phyloP scores from a whole-genome alignment of 306 rosid genomes.

The Quillaja saponaria region DNA sequence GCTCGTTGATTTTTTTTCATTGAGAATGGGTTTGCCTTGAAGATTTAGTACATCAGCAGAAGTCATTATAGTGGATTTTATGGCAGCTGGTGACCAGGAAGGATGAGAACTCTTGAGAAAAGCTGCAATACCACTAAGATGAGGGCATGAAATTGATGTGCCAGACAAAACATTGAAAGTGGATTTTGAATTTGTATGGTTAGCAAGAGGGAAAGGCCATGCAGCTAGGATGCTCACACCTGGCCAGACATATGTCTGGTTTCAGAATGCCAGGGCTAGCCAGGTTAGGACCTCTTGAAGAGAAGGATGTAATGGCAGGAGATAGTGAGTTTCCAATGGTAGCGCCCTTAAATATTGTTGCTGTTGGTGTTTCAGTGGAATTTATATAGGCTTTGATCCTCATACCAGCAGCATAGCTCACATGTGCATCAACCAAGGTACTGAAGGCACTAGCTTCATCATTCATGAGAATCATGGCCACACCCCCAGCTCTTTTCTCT shows the following conservation, averaged over 20 bases:
- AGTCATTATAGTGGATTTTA: conserved; percentile 80
- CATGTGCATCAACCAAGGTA: conserved; percentile 54
- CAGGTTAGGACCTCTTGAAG: conserved; percentile 74
- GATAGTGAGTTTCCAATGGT: conserved; percentile 45
- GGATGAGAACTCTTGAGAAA: conserved; percentile 78
- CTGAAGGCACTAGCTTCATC: conserved; percentile 46
- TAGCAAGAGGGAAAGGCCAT: conserved; percentile 59
- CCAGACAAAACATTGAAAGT: conserved; percentile 67
- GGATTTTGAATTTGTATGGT: conserved; percentile 41
- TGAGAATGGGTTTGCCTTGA: conserved; percentile 43
- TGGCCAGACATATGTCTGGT: conserved; percentile 74
- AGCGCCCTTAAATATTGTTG: conserved; percentile 64
- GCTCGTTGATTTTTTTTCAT: conserved; percentile 57
- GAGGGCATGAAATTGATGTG: conserved; percentile 85
- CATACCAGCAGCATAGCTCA: conserved; percentile 55
- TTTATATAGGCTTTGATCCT: conserved; percentile 59
- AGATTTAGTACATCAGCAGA: conserved; percentile 45
- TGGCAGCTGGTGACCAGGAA: conserved; percentile 75
- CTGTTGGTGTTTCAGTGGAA: conserved; percentile 54
- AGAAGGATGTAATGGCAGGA: conserved; percentile 59
- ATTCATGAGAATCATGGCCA: conserved; percentile 66
- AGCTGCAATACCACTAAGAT: conserved; percentile 80
- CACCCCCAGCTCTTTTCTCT: conserved; percentile 63
- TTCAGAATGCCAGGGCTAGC: conserved; percentile 72
- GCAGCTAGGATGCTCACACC: conserved; percentile 67